These are phyloP conservation scores for Metschnikowia cubensis DNA, from an alignment of 805 yeast genomes.

Conservation along the genomic window DNA sequence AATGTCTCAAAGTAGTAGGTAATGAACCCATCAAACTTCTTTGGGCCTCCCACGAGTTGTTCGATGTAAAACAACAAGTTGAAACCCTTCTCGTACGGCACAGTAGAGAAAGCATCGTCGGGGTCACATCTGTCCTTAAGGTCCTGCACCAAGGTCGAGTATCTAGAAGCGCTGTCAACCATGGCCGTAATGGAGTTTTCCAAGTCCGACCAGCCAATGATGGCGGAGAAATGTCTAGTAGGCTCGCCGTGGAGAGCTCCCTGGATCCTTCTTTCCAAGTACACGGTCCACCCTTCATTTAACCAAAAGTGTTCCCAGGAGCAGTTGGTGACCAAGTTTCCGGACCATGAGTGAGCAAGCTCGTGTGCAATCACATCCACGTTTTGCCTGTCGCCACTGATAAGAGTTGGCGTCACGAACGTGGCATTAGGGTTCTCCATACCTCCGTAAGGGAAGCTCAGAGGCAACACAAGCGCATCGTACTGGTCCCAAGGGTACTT, in stretches of 20 bases:
- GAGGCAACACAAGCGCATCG: slow-evolving; percentile 76
- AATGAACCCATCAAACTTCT: slow-evolving; percentile 72
- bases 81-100: slow-evolving; percentile 90
- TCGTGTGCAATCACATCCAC: slow-evolving; percentile 92
- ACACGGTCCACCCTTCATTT: slow-evolving; percentile 96
- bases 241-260: slow-evolving; percentile 77
- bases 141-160: slow-evolving; percentile 65
- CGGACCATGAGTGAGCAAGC: slow-evolving; percentile 90
- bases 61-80: slow-evolving; percentile 75
- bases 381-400: slow-evolving; percentile 79
- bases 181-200: slow-evolving; percentile 62
- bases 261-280: slow-evolving; percentile 77
- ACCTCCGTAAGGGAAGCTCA: slow-evolving; percentile 83
- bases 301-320: slow-evolving; percentile 95
- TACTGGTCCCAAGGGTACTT: slow-evolving; percentile 82
- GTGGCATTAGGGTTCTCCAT: slow-evolving; percentile 94
- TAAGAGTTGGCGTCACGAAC: slow-evolving; percentile 84
- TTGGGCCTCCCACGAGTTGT: slow-evolving; percentile 57
- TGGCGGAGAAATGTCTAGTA: slow-evolving; percentile 73
- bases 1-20: slow-evolving; percentile 70
- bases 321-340: slow-evolving; percentile 83
- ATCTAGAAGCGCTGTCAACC: slow-evolving; percentile 50
- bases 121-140: slow-evolving; percentile 72
- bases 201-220: slow-evolving; percentile 86
- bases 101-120: slow-evolving; percentile 82